Base-by-base conservation (phyloP, 148 eudicot genomes). In the Talinum fruticosum region DNA sequence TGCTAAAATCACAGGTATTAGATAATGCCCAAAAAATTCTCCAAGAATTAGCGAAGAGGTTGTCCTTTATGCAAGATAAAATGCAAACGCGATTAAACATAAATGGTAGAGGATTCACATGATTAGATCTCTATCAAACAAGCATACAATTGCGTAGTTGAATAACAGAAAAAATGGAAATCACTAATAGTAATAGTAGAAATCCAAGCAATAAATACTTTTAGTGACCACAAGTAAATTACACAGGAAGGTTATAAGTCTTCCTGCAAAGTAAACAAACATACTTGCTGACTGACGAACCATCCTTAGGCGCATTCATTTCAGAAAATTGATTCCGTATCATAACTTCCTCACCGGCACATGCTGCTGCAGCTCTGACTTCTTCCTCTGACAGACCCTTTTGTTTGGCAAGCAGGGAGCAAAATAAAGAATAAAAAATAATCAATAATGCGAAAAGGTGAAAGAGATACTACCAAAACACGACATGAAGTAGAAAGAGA, bases 361-460 rank as follows among this genome's bases (percentile, higher is more conserved):
- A 96, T 71, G 97, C 87, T 75, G 99, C 99, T 34, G 97, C 97
- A 41, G 93, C 88, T 85, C 95, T 91, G 78, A 90, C 94, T 87
- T 96, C 99, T 85, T 93, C 99, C 86, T 96, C 99, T 70, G 99
- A 89, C 8, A 96, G 83, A 84, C 99, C 99, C 99, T 96, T 72
- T 75, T 61, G 69, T 47, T 84, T 34, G 33, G 37, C 41, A 59
- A 14, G 70, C n/a, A 73, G 61, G 32, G 18, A 45, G 71, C 29
- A 21, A 62, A 62, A 21, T 12, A 69, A 45, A 53, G 44, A 65
- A 69, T 23, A n/a, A 26, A 51, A 19, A 80, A 47, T 23, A 68
- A 70, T 37, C 59, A 38, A 10, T 65, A 10, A 28, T 41, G 36
- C 67, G 23, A 72, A 72, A 59, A 7, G 33, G 21, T 26, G 45